Conservation (phyloP, 2,329 filamentous ascomycete species). For the Tolypocladium album region DNA sequence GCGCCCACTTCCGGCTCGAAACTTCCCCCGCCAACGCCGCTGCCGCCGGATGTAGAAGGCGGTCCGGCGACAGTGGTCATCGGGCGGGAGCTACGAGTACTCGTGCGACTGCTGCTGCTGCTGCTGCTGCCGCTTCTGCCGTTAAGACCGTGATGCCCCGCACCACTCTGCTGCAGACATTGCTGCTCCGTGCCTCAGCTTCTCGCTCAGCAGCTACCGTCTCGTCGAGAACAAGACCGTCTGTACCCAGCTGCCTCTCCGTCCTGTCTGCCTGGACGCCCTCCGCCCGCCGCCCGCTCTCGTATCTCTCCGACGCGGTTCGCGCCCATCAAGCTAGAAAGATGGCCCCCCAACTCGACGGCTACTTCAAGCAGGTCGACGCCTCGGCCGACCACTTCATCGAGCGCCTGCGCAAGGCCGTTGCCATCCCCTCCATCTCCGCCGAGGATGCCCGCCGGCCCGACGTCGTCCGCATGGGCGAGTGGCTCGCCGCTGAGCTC, state of each 20-base stretch:
- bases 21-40: constrained; percentile 11
- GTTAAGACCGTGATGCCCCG: constrained; percentile 28
- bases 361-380: constrained; percentile 90
- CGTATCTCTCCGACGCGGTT: constrained; percentile 42
- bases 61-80: background rate
- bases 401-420: constrained; percentile 79
- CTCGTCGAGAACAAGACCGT: constrained; percentile 9
- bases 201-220: constrained; percentile 4
- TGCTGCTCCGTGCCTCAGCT: constrained; percentile 11
- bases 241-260: constrained; percentile 9
- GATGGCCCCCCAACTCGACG: constrained; percentile 86
- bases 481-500: constrained; percentile 79
- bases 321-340: constrained; percentile 52
- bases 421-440: constrained; percentile 93
- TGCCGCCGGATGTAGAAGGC: constrained; percentile 4
- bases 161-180: constrained; percentile 25
- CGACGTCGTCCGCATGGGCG: constrained; percentile 93
- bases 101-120: background rate
- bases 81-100: background rate
- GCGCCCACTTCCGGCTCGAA: background rate
- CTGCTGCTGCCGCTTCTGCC: background rate
- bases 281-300: constrained; percentile 15
- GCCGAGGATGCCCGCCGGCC: constrained; percentile 79
- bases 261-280: constrained; percentile 3
- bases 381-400: constrained; percentile 71